Percentiles rank a stretch among this genome's conserved stretches.
Conservation (phyloP, 2,329 filamentous ascomycete genomes). For the Byssoonygena ceratinophila region DNA sequence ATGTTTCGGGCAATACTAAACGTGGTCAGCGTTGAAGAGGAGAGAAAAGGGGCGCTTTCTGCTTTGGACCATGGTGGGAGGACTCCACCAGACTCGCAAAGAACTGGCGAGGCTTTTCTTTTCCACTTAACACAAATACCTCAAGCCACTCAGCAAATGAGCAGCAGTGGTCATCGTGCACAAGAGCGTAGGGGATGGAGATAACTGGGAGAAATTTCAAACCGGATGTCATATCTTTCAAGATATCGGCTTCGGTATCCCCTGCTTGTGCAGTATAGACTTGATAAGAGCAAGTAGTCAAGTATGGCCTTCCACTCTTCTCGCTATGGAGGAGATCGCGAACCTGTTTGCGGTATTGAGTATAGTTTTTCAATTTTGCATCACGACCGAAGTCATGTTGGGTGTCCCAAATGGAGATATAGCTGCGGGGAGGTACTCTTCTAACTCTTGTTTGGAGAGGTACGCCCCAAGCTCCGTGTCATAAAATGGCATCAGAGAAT, state of each 20-base stretch:
- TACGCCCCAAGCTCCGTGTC: background rate
- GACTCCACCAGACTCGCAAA: constrained; percentile 3
- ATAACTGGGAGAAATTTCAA: too few relatives aligned
- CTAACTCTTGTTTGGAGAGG: background rate
- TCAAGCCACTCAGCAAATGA: background rate
- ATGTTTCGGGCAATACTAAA: background rate
- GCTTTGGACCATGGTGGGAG: constrained; percentile 10
- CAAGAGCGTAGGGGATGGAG: background rate
- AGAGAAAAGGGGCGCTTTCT: constrained; percentile 4
- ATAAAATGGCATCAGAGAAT: constrained; percentile 2
- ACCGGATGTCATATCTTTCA: too few relatives aligned
- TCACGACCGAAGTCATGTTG: constrained; percentile 14
- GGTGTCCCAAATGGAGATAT: constrained; percentile 13
- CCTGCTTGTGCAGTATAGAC: too few relatives aligned
- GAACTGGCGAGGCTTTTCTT: background rate
- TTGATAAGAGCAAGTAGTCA: too few relatives aligned
- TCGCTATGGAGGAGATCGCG: constrained; percentile 3
- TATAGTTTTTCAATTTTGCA: constrained; percentile 2
- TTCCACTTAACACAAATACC: background rate
- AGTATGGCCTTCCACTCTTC: background rate
- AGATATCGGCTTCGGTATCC: background rate
- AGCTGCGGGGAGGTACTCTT: background rate
- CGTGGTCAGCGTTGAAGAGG: background rate
- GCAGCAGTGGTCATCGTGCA: background rate
- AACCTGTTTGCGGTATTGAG: constrained; percentile 11